Percentiles rank a stretch among this genome's conserved stretches.
These are phyloP conservation scores for Xylaria acuta DNA, from an alignment of 495 filamentous ascomycete genomes.

Conservation along the genomic window DNA sequence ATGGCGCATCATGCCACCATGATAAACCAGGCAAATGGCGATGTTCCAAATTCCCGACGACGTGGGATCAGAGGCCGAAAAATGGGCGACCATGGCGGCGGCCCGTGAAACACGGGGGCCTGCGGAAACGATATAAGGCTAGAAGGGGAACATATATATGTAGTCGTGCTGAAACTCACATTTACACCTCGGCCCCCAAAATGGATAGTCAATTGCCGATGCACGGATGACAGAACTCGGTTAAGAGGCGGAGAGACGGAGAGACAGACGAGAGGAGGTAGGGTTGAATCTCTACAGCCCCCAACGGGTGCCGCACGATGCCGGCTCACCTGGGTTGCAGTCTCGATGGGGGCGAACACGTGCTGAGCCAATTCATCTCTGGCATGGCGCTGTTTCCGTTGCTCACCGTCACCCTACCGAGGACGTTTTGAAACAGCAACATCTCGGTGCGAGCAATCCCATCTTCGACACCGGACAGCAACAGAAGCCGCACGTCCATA, in stretches of 20 bases:
- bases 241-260: not conserved
- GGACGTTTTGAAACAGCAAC: constrained; percentile 7
- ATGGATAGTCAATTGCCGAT: constrained; percentile 3
- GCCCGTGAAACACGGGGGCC: constrained; percentile 20
- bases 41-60: not conserved
- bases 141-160: not conserved
- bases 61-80: constrained; percentile 21
- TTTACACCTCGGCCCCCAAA: constrained; percentile 22
- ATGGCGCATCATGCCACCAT: not conserved
- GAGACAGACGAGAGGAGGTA: not conserved
- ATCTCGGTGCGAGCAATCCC: not conserved
- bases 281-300: not conserved
- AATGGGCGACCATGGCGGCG: constrained; percentile 12
- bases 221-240: constrained; percentile 7
- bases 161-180: not conserved
- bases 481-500: not conserved
- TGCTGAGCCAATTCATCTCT: constrained; percentile 21
- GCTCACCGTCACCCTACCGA: constrained; percentile 5
- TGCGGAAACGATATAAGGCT: constrained; percentile 10
- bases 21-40: constrained; percentile 9
- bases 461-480: not conserved
- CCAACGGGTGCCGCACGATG: not conserved
- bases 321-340: not conserved
- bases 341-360: constrained; percentile 20
- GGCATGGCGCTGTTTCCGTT: not conserved